Evolutionary conservation across 495 filamentous ascomycete species (phyloP), one percentile per base, ranked within the genome.

Genomic region (Evansstolkia leycettana): DNA sequence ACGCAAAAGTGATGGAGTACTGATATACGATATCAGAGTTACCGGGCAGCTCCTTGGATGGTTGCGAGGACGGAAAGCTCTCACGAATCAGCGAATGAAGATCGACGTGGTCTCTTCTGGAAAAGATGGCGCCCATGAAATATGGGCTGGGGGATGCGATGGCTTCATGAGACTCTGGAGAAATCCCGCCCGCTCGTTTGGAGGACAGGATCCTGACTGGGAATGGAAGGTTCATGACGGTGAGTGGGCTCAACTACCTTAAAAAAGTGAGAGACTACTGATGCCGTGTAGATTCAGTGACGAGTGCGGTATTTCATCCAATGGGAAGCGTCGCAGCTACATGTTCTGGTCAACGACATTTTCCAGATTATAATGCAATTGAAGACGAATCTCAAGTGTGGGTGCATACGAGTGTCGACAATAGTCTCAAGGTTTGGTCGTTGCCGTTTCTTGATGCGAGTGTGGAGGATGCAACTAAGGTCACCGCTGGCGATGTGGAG

Each of bases 141-240:
- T 94, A 13, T 92, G 84, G 87, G 84, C 80, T 23, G 88, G 87
- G 11, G 83, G 82, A 2, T 73, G 58, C n/a, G 78, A 84, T 62
- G 92, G 90, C 0, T 52, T 58, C 10, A 80, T 93, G 38, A 73
- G 76, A 37, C 69, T 82, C 14, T 98, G 85, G 85, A 72, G 71
- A 38, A 68, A 78, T 20, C 67, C 73, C 5, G 73, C 65, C 31
- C 69, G 41, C 51, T 48, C 41, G 38, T 70, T 70, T 36, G 78
- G 76, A 2, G 60, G 52, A 10, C 48, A 74, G 15, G 56, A 67
- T 38, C 68, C 70, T 15, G 53, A 57, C 27, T 78, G 72, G 72
- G 63, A 69, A 36, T 82, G 72, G 62, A 57, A 64, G 30, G 67
- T 71, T 4, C 74, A 82, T 52, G 56, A 65, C 41, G 67, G 68